phyloP scores from a whole-genome alignment of 345 rosid genomes.

The Gossypium stocksii region DNA sequence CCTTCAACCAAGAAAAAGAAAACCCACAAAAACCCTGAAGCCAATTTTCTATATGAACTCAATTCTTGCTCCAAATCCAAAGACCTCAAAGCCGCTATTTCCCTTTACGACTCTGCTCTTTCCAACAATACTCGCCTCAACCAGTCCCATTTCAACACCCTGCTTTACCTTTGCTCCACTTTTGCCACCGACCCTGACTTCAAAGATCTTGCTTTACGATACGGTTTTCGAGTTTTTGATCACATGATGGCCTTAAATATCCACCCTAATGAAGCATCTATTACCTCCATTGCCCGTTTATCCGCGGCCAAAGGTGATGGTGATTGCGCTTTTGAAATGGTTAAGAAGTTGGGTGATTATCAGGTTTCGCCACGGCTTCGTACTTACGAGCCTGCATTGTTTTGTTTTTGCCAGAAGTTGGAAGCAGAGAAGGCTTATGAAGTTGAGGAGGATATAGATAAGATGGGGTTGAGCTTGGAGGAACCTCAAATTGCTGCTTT shows the following conservation, averaged over 20 bases:
- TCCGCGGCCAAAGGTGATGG: conserved; percentile 78
- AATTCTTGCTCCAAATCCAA: conserved; percentile 58
- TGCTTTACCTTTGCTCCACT: conserved; percentile 68
- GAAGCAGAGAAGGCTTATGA: conserved; percentile 72
- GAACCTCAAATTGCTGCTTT: conserved; percentile 63
- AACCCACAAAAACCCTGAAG: conserved; percentile 42
- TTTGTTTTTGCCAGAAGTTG: conserved; percentile 58
- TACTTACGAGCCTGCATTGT: conserved; percentile 68
- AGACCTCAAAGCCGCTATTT: conserved; percentile 58
- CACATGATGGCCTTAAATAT: conserved; percentile 46
- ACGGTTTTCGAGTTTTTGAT: conserved; percentile 59
- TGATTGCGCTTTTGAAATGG: conserved; percentile 59
- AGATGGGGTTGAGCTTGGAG: conserved; percentile 51
- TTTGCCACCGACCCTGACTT: conserved; percentile 33
- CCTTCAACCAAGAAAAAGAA: conserved; percentile 43
- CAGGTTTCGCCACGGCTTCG: conserved; percentile 59
- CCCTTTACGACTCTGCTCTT: conserved; percentile 55
- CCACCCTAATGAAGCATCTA: conserved; percentile 61
- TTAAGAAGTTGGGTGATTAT: conserved; percentile 44
- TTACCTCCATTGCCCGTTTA: conserved; percentile 60
- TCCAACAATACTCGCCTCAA: conserved; percentile 36
- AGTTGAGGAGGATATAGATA: conserved; percentile 68
- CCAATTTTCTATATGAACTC: conserved; percentile 49
- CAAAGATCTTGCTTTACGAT: conserved; percentile 26
- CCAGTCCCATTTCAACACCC: conserved; percentile 58